Evolutionary conservation across 306 rosid genomes (phyloP).

Genomic region (Senna siamea): DNA sequence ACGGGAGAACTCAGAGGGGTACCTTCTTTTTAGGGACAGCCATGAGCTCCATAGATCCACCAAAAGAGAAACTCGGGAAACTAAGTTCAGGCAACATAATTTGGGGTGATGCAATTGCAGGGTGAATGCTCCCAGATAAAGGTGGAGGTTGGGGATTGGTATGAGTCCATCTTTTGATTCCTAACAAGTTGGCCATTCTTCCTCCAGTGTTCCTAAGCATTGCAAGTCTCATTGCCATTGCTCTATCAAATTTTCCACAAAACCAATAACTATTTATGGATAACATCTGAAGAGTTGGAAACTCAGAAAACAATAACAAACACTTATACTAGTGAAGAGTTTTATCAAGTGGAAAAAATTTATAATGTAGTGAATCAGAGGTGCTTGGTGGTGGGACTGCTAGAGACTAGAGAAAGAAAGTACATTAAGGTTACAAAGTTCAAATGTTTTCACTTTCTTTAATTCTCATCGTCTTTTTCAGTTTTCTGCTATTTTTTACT

Average conservation of each 20-base stretch:
- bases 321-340: not conserved
- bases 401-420: too few relatives aligned
- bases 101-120: slow-evolving; percentile 37
- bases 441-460: too few relatives aligned
- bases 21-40: slow-evolving; percentile 80
- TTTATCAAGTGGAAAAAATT: slow-evolving; percentile 1
- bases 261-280: not conserved
- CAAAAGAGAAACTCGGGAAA: slow-evolving; percentile 55
- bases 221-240: slow-evolving; percentile 56
- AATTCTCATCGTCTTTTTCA: too few relatives aligned
- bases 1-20: not conserved
- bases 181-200: slow-evolving; percentile 40
- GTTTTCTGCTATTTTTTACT: too few relatives aligned
- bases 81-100: slow-evolving; percentile 61
- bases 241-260: not conserved
- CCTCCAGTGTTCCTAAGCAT: slow-evolving; percentile 41
- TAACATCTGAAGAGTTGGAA: not conserved
- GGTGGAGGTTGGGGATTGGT: slow-evolving; percentile 53
- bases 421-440: too few relatives aligned
- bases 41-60: slow-evolving; percentile 88
- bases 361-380: too few relatives aligned
- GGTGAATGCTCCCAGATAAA: slow-evolving; percentile 44
- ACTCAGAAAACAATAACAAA: not conserved
- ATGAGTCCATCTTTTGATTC: slow-evolving; percentile 49
- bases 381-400: too few relatives aligned